phyloP scores from a whole-genome alignment of 352 stramenopile species.

The Albugo candida region DNA sequence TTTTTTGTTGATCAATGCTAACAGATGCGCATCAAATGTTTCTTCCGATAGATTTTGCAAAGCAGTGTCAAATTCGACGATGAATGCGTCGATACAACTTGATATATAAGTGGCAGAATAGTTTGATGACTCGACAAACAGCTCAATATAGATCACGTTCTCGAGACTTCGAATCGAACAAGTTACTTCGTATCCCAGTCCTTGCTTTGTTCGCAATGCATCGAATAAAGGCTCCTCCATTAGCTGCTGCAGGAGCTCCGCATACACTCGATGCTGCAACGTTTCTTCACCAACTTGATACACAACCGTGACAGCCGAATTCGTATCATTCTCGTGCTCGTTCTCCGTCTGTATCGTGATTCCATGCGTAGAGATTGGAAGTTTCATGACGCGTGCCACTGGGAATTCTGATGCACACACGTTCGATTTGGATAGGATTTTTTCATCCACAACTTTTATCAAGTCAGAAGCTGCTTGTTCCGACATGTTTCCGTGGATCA shows the following conservation, averaged over 20 bases:
- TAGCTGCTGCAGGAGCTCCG: conserved; percentile 66
- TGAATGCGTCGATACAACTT: conserved; percentile 43
- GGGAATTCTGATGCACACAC: no score
- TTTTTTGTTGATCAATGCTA: conserved; percentile 62
- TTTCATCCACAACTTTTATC: no score
- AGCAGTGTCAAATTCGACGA: conserved; percentile 55
- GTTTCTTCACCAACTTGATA: conserved; percentile 69
- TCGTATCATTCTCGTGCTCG: conserved; percentile 57
- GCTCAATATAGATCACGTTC: conserved; percentile 61
- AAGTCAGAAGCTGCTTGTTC: neutral
- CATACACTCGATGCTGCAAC: conserved; percentile 38
- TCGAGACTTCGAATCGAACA: conserved; percentile 68
- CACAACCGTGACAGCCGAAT: conserved; percentile 70
- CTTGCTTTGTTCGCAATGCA: conserved; percentile 71
- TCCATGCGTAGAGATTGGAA: conserved; percentile 22
- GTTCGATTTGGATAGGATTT: no score
- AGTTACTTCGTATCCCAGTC: conserved; percentile 80
- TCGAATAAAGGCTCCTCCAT: conserved; percentile 83
- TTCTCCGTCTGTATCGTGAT: conserved; percentile 38
- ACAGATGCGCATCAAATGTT: conserved; percentile 59
- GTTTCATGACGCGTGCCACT: conserved; percentile 7
- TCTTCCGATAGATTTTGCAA: conserved; percentile 46
- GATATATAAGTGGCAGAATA: conserved; percentile 45
- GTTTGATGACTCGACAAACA: conserved; percentile 68
- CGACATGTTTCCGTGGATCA: conserved; percentile 59